Evolutionary conservation across 345 rosid genomes (phyloP), one percentile per base, ranked within the genome.

Genomic region (Pistacia atlantica): DNA sequence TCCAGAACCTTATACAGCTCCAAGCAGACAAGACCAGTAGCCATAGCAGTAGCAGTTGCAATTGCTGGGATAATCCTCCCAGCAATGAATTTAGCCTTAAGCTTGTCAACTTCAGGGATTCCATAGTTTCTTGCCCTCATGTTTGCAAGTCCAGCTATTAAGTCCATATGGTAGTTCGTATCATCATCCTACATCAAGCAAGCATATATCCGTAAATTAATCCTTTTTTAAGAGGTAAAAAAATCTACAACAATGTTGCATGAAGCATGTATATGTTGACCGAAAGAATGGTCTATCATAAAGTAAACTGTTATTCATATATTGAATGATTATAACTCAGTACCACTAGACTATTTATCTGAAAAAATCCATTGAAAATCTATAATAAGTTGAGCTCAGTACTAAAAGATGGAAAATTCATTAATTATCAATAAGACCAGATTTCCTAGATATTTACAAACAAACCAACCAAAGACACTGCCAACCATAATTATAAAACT

Each of bases 31-130:
- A 88, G 84, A 45, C 96, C 93, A 1, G 96, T 94, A 11, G 98
- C 98, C 97, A 94, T 88, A 20, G 97, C 97, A 12, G 97, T 94
- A 69, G 97, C 86, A 28, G 98, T 91, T 48, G 93, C 96, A 70
- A 91, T 89, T 63, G 93, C 96, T 49, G 96, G 96, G 65, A 91
- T 89, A 65, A 89, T 91, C 80, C 96, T 88, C 62, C 96, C 96
- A 3, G 92, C 96, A 48, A 91, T 91, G 64, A 91, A 89, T 81
- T 91, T 91, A 63, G 96, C 96, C 73, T 91, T 91, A 65, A 89
- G 90, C 83, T 89, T 89, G 83, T 91, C 93, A 0, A 91, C 92
- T 78, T 91, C 96, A 5, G 93, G 90, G 71, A 91, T 89, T 74
- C 85, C 75, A 72, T 88, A 91, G 84, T 89, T 91, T 77, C 92